Conservation (phyloP, 164 flowering plant genomes). For the Piper betle region DNA sequence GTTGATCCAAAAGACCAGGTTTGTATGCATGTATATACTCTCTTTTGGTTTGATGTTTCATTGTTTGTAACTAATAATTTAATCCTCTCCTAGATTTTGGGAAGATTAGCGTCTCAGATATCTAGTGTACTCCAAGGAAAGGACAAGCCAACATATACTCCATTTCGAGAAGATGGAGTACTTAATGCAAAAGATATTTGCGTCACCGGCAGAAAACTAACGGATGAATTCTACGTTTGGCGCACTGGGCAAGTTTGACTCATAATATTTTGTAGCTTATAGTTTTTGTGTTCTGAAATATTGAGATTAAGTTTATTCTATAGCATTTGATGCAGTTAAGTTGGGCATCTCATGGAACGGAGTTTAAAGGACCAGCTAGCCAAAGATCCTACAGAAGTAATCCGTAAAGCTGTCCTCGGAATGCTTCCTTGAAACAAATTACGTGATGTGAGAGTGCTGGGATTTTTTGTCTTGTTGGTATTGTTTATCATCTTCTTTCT, state of each 20-base stretch:
- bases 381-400: slow-evolving; percentile 94
- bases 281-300: no score
- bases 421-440: slow-evolving; percentile 96
- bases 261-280: no score
- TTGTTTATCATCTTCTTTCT: no score
- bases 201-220: slow-evolving; percentile 83
- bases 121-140: slow-evolving; percentile 84
- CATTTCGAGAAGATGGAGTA: slow-evolving; percentile 86
- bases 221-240: slow-evolving; percentile 66
- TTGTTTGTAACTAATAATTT: neutral
- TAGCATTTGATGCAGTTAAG: slow-evolving; percentile 27
- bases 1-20: slow-evolving; percentile 94
- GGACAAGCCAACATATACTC: slow-evolving; percentile 84
- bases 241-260: slow-evolving; percentile 76
- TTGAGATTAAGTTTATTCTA: neutral
- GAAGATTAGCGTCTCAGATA: slow-evolving; percentile 84
- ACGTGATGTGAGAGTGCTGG: slow-evolving; percentile 61
- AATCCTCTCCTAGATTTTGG: slow-evolving; percentile 46
- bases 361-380: slow-evolving; percentile 79
- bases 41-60: neutral
- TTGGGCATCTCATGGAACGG: slow-evolving; percentile 86
- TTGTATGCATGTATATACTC: slow-evolving; percentile 1
- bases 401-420: slow-evolving; percentile 84
- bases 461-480: neutral
- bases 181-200: slow-evolving; percentile 80